These are phyloP conservation scores for Aspergillus fumigatus DNA, from an alignment of 2,329 filamentous ascomycete genomes.

Conservation along the genomic window DNA sequence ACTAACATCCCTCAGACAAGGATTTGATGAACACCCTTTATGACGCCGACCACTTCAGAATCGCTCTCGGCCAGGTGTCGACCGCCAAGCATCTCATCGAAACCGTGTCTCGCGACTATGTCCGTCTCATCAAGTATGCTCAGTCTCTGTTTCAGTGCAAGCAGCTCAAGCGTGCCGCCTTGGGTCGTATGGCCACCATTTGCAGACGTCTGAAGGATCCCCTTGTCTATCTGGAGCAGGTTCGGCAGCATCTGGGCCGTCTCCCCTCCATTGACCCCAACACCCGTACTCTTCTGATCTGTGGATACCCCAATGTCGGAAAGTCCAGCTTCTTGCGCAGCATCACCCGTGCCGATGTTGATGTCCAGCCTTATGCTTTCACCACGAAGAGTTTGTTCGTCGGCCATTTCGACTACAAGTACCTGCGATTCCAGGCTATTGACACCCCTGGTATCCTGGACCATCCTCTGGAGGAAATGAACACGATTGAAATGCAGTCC, in stretches of 20 bases:
- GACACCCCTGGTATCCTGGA: constrained; percentile 98
- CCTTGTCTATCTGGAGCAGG: constrained; percentile 91
- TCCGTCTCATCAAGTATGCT: constrained; percentile 92
- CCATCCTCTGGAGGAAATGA: constrained; percentile 98
- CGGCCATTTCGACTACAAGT: constrained; percentile 97
- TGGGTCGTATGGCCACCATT: constrained; percentile 98
- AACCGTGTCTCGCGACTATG: constrained; percentile 92
- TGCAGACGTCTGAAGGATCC: constrained; percentile 93
- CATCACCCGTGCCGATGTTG: constrained; percentile 90
- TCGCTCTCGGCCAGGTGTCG: constrained; percentile 90
- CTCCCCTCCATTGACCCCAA: constrained; percentile 98
- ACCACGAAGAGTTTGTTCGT: constrained; percentile 97
- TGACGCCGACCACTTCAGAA: constrained; percentile 96
- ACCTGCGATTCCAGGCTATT: constrained; percentile 83
- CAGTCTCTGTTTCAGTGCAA: constrained; percentile 98
- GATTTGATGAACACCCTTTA: constrained; percentile 96
- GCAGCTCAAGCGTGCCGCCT: constrained; percentile 90
- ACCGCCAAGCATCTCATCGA: constrained; percentile 96
- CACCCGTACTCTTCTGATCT: constrained; percentile 90
- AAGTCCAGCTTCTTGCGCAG: constrained; percentile 94
- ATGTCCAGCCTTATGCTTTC: constrained; percentile 97
- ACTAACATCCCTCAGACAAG: constrained; percentile 48
- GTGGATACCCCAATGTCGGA: constrained; percentile 95
- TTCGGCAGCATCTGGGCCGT: constrained; percentile 93
- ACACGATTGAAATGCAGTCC: constrained; percentile 98